Conservation (phyloP, 2,329 filamentous ascomycete species). For the Botrytis pseudocinerea region DNA sequence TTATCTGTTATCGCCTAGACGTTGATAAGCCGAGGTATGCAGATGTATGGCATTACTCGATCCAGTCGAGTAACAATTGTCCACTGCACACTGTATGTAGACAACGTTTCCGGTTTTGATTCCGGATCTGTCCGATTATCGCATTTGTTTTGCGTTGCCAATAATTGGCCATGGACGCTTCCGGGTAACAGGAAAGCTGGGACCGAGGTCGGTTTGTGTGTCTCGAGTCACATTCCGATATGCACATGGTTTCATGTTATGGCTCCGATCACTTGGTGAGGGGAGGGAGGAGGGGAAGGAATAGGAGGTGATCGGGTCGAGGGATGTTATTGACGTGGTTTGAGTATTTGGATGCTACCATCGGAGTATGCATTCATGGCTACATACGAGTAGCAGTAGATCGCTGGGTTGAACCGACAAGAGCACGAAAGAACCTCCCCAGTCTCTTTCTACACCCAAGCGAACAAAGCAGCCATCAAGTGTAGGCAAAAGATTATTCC, state of each 20-base stretch:
- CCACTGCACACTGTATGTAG: no score
- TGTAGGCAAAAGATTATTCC: neutral
- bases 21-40: conserved; percentile 14
- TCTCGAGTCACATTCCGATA: neutral
- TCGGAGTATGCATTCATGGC: neutral
- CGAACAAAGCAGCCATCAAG: neutral
- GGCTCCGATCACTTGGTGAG: neutral
- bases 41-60: conserved; percentile 9
- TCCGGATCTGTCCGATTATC: conserved; percentile 4
- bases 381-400: neutral
- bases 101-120: neutral
- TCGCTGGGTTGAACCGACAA: neutral
- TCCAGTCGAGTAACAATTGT: neutral
- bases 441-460: neutral
- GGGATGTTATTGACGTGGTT: neutral
- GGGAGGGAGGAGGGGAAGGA: neutral
- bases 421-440: neutral
- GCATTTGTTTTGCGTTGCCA: neutral
- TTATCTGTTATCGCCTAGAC: conserved; percentile 23
- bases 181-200: conserved; percentile 7
- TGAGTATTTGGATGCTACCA: neutral
- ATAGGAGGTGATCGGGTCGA: no score
- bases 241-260: neutral
- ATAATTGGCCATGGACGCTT: neutral
- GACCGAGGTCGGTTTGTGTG: neutral